phyloP scores from a whole-genome alignment of 2,329 filamentous ascomycete species.

The Cladosporium halotolerans region DNA sequence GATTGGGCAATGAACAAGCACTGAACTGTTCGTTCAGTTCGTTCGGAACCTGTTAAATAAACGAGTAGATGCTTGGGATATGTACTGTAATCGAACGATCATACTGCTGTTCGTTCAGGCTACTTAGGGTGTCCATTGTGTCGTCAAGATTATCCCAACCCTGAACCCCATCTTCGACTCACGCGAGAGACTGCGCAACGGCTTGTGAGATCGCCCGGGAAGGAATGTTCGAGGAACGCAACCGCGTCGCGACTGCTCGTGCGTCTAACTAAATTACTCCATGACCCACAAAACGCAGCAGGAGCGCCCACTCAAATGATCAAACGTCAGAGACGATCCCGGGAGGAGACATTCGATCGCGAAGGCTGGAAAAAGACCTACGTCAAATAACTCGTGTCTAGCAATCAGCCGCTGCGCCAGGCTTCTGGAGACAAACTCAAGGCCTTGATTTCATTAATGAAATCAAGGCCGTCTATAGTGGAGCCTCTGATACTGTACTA shows the following conservation, averaged over 20 bases:
- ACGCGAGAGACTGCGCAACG: neutral
- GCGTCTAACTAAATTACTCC: neutral
- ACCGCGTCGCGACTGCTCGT: neutral
- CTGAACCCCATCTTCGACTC: neutral
- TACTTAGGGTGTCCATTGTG: neutral
- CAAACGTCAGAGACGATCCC: neutral
- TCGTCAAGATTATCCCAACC: neutral
- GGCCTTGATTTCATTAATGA: too few relatives aligned
- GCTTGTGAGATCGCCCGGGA: too few relatives aligned
- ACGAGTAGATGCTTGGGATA: neutral
- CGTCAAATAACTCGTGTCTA: neutral
- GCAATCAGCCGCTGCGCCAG: neutral
- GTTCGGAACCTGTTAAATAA: conserved; percentile 1
- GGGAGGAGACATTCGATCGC: neutral
- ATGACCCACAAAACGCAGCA: neutral
- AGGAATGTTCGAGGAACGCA: neutral
- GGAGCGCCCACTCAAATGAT: neutral
- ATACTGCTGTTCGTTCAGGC: neutral
- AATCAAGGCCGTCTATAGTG: neutral
- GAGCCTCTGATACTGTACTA: too few relatives aligned
- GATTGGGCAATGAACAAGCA: neutral
- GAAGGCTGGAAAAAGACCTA: neutral
- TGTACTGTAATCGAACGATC: neutral
- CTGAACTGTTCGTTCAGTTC: conserved; percentile 1
- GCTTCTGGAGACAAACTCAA: neutral